Conservation (phyloP, 257 asterid genomes). For the Nicotiana undulata region DNA sequence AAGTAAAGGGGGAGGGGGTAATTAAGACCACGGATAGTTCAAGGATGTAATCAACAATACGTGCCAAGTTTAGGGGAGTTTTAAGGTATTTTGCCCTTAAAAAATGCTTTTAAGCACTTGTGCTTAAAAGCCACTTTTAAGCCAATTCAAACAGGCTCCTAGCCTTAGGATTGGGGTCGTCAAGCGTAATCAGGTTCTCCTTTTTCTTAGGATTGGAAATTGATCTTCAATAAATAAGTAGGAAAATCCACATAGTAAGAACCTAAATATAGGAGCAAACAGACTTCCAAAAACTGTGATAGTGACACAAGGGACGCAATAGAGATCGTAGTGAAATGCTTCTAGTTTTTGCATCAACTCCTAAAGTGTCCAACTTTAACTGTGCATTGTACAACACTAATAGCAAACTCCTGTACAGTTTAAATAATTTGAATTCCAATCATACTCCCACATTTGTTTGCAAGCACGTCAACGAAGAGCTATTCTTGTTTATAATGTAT, state of each 20-base stretch:
- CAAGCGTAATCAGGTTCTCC: not conserved
- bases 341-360: not conserved
- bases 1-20: too few relatives aligned
- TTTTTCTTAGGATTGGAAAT: not conserved
- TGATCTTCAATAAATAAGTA: not conserved
- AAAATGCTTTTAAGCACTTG: too few relatives aligned
- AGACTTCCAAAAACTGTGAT: not conserved
- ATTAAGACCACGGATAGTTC: too few relatives aligned
- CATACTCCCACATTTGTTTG: not conserved
- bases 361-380: not conserved
- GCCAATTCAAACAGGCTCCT: not conserved
- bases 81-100: too few relatives aligned
- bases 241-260: not conserved
- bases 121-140: too few relatives aligned
- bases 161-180: not conserved
- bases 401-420: not conserved
- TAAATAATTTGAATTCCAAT: not conserved
- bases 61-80: too few relatives aligned
- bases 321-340: too few relatives aligned
- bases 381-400: not conserved
- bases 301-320: too few relatives aligned
- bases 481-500: not conserved
- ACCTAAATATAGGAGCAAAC: not conserved
- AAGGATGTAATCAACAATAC: too few relatives aligned
- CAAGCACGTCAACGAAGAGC: not conserved